Base-by-base conservation (phyloP, 495 filamentous ascomycete species). In the Podospora pseudopauciseta region DNA sequence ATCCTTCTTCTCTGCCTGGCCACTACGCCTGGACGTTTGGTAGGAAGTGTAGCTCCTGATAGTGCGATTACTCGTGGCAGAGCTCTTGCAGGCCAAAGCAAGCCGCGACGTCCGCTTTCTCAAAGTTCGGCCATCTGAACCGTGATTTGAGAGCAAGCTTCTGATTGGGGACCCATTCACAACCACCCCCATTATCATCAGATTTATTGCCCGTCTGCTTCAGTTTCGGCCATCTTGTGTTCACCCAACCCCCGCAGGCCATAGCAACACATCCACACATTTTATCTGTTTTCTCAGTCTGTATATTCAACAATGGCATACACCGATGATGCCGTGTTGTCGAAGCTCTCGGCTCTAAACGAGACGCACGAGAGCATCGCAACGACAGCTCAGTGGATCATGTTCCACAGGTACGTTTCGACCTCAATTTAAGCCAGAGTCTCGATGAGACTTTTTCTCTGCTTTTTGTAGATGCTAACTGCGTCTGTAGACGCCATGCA, bases 291-390 rank as follows among this genome's bases (percentile, higher is more conserved):
- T 32, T 7, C 49, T 23, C 15, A 53, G 9, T 39, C 34, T 63
- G 13, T 55, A 44, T 64, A 62, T 32, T 32, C 61, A 39, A 64
- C 59, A 65, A 99, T 99, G 95, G 87, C 95, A 28, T 98, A 96
- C 80, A 94, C 89, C 63, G 92, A 96, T 78, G 95, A 99, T 81
- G 89, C 92, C 34, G 92, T 98, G 23, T 87, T 91, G 71, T 91
- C 95, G 61, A 97, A 97, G 85, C 89, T 99, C 30, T 95, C 93
- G 30, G 89, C 92, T 54, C 86, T 99, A 60, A 97, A 96, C 80
- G 95, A 99, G 82, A 93, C 91, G 15, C 93, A 98, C 76, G 95
- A 98, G 72, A 92, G 91, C 80, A 97, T 98, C 73, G 92, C 96
- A 60, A 91, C 92, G 60, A 93, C 96, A 63, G 90, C 93, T 58